phyloP scores from a whole-genome alignment of 2,329 filamentous ascomycete genomes.

The Fusarium algeriense region DNA sequence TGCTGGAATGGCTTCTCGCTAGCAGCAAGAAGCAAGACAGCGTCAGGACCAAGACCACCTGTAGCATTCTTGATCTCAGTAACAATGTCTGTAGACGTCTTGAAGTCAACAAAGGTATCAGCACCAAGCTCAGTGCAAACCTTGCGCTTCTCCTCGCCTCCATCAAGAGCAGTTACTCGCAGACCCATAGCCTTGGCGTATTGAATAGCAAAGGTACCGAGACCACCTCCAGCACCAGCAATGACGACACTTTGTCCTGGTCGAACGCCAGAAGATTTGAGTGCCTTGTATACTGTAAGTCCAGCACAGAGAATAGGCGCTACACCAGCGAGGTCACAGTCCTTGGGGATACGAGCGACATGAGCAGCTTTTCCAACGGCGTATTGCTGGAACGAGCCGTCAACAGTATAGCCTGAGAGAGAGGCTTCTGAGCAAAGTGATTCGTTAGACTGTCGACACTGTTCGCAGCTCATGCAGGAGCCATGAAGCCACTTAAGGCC shows the following conservation, averaged over 20 bases:
- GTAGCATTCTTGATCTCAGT: conserved; percentile 78
- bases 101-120: conserved; percentile 81
- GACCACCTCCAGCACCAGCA: conserved; percentile 83
- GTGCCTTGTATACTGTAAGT: conserved; percentile 85
- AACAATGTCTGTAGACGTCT: conserved; percentile 77
- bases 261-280: conserved; percentile 80
- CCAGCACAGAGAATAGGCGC: conserved; percentile 85
- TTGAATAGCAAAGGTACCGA: conserved; percentile 81
- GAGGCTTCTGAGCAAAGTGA: conserved; percentile 79
- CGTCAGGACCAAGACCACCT: conserved; percentile 84
- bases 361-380: conserved; percentile 84
- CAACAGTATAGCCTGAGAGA: conserved; percentile 89
- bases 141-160: conserved; percentile 81
- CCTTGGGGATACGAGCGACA: conserved; percentile 81
- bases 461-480: conserved; percentile 82
- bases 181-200: conserved; percentile 91
- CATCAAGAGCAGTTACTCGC: conserved; percentile 80
- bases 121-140: conserved; percentile 79
- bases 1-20: conserved; percentile 93
- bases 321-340: conserved; percentile 77
- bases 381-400: conserved; percentile 92
- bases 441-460: conserved; percentile 83
- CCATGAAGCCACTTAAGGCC: conserved; percentile 93
- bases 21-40: conserved; percentile 85
- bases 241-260: conserved; percentile 83